Evolutionary conservation across 1,284 basidiomycete genomes (phyloP).

Genomic region (Apiotrichum sp.): DNA sequence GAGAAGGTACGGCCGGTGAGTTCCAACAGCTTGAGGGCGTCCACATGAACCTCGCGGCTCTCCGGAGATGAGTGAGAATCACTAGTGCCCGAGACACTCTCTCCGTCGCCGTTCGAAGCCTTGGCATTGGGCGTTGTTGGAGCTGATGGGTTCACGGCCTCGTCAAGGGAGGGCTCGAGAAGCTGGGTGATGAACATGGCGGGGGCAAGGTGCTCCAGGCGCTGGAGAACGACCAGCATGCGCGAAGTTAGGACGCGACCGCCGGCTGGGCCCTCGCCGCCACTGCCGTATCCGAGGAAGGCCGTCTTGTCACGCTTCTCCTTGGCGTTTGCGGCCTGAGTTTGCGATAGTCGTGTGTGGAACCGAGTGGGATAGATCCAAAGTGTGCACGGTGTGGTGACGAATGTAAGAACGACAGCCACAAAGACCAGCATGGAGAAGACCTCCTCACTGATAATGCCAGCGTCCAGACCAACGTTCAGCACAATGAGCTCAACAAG

Average conservation of each 20-base stretch:
- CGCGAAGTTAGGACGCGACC: slow-evolving; percentile 35
- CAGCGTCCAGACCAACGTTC: slow-evolving; percentile 76
- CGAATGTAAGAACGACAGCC: slow-evolving; percentile 75
- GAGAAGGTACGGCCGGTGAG: slow-evolving; percentile 80
- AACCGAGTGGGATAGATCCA: slow-evolving; percentile 65
- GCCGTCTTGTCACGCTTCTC: background rate
- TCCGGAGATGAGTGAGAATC: background rate
- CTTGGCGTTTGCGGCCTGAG: slow-evolving; percentile 27
- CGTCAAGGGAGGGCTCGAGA: slow-evolving; percentile 40
- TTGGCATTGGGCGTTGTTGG: slow-evolving; percentile 1
- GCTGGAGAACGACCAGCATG: slow-evolving; percentile 83
- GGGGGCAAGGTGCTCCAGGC: slow-evolving; percentile 70
- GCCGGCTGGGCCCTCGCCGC: slow-evolving; percentile 23
- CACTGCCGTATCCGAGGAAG: background rate
- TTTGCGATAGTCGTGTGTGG: slow-evolving; percentile 32
- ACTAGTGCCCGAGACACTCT: background rate
- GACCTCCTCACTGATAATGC: slow-evolving; percentile 63
- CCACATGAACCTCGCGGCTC: slow-evolving; percentile 44
- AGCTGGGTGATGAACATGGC: slow-evolving; percentile 53
- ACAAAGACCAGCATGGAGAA: slow-evolving; percentile 86
- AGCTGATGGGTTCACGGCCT: slow-evolving; percentile 33
- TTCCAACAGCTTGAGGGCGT: slow-evolving; percentile 77
- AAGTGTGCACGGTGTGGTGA: slow-evolving; percentile 80
- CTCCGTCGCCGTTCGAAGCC: background rate
- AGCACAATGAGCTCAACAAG: slow-evolving; percentile 83